These are phyloP conservation scores for Cornus suecica DNA, from an alignment of 148 eudicot genomes.

Conservation along the genomic window DNA sequence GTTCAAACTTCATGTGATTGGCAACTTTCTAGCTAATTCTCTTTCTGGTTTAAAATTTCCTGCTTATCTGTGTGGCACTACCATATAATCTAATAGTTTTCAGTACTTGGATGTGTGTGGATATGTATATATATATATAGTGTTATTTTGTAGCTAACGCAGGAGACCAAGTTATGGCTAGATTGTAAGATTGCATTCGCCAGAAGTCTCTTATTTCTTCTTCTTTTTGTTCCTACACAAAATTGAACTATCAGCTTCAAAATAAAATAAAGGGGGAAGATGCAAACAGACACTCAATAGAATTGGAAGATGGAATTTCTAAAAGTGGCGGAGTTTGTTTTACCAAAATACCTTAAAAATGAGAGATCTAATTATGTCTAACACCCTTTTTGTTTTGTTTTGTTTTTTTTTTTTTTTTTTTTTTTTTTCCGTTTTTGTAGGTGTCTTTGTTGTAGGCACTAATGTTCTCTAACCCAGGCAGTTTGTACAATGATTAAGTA, in stretches of 20 bases:
- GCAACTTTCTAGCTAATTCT: constrained; percentile 3
- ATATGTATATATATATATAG: no score
- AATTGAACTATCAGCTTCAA: background rate
- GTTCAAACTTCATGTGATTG: background rate
- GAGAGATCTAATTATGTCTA: no score
- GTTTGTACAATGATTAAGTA: background rate
- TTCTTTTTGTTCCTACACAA: constrained; percentile 1
- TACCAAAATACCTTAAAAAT: no score
- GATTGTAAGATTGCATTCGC: no score
- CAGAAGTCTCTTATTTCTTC: background rate
- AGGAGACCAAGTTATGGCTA: no score
- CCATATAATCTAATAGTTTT: no score
- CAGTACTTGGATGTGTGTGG: background rate
- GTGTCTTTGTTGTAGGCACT: background rate
- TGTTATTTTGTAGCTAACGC: no score
- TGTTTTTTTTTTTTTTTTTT: no score
- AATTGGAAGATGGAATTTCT: background rate
- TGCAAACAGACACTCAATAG: background rate
- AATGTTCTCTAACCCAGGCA: background rate
- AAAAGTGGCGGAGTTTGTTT: no score
- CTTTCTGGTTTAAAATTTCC: background rate
- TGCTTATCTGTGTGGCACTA: background rate
- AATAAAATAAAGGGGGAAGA: background rate
- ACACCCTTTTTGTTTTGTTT: no score
- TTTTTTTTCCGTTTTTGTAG: background rate